Percentiles rank a stretch among this genome's conserved stretches.
Evolutionary conservation across 495 filamentous ascomycete genomes (phyloP).

Genomic region (Antarctomyces pellizariae): DNA sequence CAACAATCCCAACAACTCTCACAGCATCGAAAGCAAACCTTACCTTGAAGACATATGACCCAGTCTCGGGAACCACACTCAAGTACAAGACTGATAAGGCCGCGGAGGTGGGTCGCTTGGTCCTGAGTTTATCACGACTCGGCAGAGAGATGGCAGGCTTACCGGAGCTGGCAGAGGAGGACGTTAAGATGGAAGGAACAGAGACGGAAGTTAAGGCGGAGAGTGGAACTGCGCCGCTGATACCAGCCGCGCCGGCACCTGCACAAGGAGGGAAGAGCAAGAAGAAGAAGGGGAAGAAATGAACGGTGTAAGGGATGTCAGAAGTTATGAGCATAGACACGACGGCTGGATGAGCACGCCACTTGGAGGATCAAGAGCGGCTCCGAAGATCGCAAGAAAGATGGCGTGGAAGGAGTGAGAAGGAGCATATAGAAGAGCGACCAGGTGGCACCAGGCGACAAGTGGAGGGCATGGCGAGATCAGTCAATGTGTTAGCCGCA

Average conservation of each 20-base stretch:
- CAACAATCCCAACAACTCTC: constrained; percentile 11
- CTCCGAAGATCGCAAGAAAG: too few relatives aligned
- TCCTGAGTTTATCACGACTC: constrained; percentile 47
- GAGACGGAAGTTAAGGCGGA: constrained; percentile 10
- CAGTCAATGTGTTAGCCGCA: too few relatives aligned
- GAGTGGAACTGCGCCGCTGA: constrained; percentile 8
- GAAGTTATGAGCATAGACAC: neutral
- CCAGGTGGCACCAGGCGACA: too few relatives aligned
- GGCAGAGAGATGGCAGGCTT: constrained; percentile 41
- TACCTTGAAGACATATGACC: constrained; percentile 77
- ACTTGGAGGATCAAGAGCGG: too few relatives aligned
- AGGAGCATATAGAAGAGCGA: too few relatives aligned
- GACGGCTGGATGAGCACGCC: too few relatives aligned
- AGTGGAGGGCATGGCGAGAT: too few relatives aligned
- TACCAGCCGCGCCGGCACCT: constrained; percentile 2
- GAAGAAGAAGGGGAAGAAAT: constrained; percentile 2
- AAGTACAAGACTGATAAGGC: constrained; percentile 82
- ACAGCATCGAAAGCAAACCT: constrained; percentile 33
- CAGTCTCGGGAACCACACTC: constrained; percentile 50
- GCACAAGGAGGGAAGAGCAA: constrained; percentile 1
- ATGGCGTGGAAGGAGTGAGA: too few relatives aligned
- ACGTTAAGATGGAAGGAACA: constrained; percentile 17
- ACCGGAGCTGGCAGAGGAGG: constrained; percentile 17
- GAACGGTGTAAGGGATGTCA: neutral
- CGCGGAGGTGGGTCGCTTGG: constrained; percentile 67